Evolutionary conservation across 331 rosid genomes (phyloP), one percentile per base, ranked within the genome.

Genomic region (Prunus yedoensis): DNA sequence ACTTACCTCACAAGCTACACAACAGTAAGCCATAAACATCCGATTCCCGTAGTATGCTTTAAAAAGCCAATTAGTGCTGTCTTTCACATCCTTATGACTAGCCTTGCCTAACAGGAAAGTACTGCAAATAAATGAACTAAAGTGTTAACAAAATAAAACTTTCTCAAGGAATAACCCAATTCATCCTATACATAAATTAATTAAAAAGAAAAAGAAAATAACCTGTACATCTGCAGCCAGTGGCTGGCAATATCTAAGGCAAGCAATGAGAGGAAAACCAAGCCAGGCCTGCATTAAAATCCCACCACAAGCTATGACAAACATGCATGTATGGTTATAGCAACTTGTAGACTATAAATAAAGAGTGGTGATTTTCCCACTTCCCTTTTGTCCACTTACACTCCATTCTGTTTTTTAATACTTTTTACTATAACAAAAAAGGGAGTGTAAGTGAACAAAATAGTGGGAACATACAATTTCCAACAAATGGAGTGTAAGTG

Each of bases 151-250:
- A 38, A 46, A 38, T 45, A 35, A 53, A 82, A 16, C 38, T 50
- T 60, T 12, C 74, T 80, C 30, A 56, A 79, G 64, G 32, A 71
- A 74, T 15, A 27, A 52, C 47, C 54, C 58, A 50, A 25, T 15
- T 51, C 30, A 77, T 63, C 67, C 45, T 30, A 47, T 15, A 79
- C 51, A 56, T 8, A 43, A 69, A 60, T 63, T 58, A 30, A 18
- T 9, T 21, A 59, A 56, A 38, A 14, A 45, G 49, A 56, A 12
- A 35, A 41, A 68, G 73, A 51, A 43, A 62, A 69, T 38, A 73
- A 94, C 99, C 99, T 94, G 91, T 92, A 94, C 99, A 92, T 94
- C 86, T 94, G 99, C 65, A 94, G 80, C 99, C 99, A 94, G 87
- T 94, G 99, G 91, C 99, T 94, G 20, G 82, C 88, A 86, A 94